Evolutionary conservation across 1,284 basidiomycete species (phyloP).

Genomic region (Ceratorhiza oryzae-sativae): DNA sequence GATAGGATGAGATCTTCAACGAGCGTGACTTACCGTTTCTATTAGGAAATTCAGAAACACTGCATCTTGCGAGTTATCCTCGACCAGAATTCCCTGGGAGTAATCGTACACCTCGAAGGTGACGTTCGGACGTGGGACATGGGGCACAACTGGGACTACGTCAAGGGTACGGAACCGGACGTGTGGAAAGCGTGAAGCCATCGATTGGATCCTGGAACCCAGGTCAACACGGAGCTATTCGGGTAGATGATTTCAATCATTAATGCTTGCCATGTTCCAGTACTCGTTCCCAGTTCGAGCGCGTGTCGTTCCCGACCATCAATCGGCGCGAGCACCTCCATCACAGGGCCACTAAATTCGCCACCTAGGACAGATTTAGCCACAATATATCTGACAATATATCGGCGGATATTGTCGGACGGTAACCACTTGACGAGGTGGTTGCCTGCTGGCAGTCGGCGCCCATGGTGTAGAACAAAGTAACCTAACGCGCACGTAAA

Average conservation of each 20-base stretch:
- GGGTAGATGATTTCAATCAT: no score
- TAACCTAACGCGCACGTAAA: background rate
- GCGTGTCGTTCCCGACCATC: background rate
- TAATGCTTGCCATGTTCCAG: background rate
- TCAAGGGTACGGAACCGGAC: constrained; percentile 11
- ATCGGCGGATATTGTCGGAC: background rate
- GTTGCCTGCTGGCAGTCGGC: background rate
- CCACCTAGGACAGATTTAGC: background rate
- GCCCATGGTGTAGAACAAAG: background rate
- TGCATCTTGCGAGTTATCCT: constrained; percentile 6
- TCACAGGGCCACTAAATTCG: background rate
- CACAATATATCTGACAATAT: background rate
- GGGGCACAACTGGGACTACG: background rate
- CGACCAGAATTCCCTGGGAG: background rate
- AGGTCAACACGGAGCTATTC: no score
- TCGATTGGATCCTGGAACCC: background rate
- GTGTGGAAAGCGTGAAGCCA: constrained; percentile 11
- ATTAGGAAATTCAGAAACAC: background rate
- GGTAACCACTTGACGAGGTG: background rate
- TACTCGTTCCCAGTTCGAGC: background rate
- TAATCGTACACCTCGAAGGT: constrained; percentile 4
- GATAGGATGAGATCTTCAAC: no score
- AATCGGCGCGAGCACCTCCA: background rate
- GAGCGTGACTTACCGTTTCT: background rate
- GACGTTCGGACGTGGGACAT: background rate